These are phyloP conservation scores for Achaetomiella virescens DNA, from an alignment of 495 filamentous ascomycete species.

Conservation along the genomic window DNA sequence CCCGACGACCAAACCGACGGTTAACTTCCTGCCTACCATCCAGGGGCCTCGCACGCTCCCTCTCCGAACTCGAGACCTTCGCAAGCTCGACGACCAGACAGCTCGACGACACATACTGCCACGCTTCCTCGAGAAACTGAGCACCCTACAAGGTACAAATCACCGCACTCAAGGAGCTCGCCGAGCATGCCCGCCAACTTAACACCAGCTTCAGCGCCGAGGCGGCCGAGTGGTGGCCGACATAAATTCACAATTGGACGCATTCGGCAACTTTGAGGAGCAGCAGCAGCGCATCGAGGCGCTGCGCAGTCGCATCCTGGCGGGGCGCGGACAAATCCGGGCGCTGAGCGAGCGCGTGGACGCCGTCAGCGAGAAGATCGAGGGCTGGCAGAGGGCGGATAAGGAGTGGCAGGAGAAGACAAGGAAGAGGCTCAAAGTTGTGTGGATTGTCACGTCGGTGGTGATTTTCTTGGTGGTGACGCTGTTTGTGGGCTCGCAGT, in stretches of 20 bases:
- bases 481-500: constrained; percentile 36
- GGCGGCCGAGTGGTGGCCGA: constrained; percentile 55
- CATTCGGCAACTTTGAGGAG: constrained; percentile 60
- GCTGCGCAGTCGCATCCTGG: constrained; percentile 59
- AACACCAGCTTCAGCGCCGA: constrained; percentile 58
- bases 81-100: constrained; percentile 57
- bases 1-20: constrained; percentile 11
- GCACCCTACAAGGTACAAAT: constrained; percentile 63
- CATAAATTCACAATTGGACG: constrained; percentile 57
- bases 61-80: constrained; percentile 39
- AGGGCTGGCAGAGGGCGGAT: constrained; percentile 66
- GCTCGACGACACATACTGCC: constrained; percentile 84
- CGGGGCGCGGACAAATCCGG: constrained; percentile 56
- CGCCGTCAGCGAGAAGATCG: constrained; percentile 55
- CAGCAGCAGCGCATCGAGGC: constrained; percentile 61
- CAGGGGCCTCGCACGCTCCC: constrained; percentile 38
- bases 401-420: constrained; percentile 65
- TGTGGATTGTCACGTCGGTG: constrained; percentile 52
- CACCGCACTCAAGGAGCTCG: constrained; percentile 61
- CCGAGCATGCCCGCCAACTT: constrained; percentile 53
- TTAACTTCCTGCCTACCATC: neutral
- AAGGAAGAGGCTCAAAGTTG: constrained; percentile 52
- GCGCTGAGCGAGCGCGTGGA: constrained; percentile 62
- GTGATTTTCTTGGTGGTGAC: constrained; percentile 42
- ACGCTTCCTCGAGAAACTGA: constrained; percentile 72